Conservation (phyloP, 129 eudicot species). For the Deinandra increscens region DNA sequence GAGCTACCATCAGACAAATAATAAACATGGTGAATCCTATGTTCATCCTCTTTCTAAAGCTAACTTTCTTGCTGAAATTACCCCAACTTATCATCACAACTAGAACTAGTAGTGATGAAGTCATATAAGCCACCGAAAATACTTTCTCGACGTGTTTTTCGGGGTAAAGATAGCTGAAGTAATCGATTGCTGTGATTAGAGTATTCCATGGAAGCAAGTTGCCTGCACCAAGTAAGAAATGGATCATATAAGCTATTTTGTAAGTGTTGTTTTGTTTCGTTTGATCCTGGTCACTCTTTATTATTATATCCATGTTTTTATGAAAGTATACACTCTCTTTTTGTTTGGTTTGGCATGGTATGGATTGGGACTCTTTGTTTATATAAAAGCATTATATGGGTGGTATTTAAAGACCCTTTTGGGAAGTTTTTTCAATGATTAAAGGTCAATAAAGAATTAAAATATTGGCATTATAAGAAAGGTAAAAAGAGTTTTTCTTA, state of each 20-base stretch:
- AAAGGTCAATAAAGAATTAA: slow-evolving; percentile 23
- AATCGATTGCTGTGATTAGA: slow-evolving; percentile 71
- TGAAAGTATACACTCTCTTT: slow-evolving; percentile 18
- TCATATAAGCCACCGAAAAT: slow-evolving; percentile 77
- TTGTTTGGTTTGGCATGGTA: slow-evolving; percentile 21
- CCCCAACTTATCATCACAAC: slow-evolving; percentile 42
- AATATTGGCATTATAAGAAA: slow-evolving; percentile 20
- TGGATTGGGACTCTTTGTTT: neutral
- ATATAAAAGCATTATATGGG: slow-evolving; percentile 24
- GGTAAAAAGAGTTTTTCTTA: neutral
- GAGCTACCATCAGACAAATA: slow-evolving; percentile 48
- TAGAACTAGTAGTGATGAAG: slow-evolving; percentile 55
- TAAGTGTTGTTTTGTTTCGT: slow-evolving; percentile 47
- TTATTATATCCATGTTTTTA: slow-evolving; percentile 36
- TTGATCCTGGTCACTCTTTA: slow-evolving; percentile 27
- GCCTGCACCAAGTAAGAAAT: slow-evolving; percentile 85
- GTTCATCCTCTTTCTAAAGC: slow-evolving; percentile 61
- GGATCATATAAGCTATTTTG: slow-evolving; percentile 59
- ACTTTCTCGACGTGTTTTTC: slow-evolving; percentile 56
- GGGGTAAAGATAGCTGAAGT: slow-evolving; percentile 63
- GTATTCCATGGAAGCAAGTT: slow-evolving; percentile 89
- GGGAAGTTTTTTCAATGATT: slow-evolving; percentile 30
- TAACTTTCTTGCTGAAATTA: slow-evolving; percentile 30
- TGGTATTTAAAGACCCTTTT: slow-evolving; percentile 13
- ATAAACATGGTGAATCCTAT: slow-evolving; percentile 62